These are phyloP conservation scores for Lepidium africanum DNA, from an alignment of 345 rosid genomes.

Conservation along the genomic window DNA sequence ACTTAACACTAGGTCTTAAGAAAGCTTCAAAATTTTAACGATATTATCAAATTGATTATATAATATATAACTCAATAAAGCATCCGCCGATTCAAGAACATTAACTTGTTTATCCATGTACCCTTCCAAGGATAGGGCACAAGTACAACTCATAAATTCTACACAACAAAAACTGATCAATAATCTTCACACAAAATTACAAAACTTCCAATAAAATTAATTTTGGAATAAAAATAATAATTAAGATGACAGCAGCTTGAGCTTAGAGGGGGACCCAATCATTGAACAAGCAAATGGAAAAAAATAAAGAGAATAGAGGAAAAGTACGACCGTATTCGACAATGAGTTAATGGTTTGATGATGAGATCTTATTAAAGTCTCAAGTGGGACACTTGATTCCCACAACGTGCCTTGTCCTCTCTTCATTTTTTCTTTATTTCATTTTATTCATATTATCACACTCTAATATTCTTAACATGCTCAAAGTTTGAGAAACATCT, in stretches of 20 bases:
- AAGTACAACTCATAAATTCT: conserved; percentile 26
- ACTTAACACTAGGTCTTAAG: not conserved
- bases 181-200: conserved; percentile 25
- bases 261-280: conserved; percentile 29
- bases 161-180: conserved; percentile 16
- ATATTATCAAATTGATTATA: not conserved
- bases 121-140: conserved; percentile 21
- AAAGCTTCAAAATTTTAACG: not conserved
- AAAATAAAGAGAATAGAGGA: conserved; percentile 8
- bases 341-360: conserved; percentile 22
- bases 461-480: conserved; percentile 7
- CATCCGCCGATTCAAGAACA: conserved; percentile 9
- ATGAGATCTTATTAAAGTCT: conserved; percentile 25
- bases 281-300: conserved; percentile 15
- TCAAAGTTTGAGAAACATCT: conserved; percentile 23
- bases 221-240: conserved; percentile 10
- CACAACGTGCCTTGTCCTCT: conserved; percentile 34
- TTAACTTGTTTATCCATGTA: not conserved
- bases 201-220: conserved; percentile 15
- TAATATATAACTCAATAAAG: not conserved
- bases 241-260: conserved; percentile 27
- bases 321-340: conserved; percentile 36
- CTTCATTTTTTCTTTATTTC: not conserved
- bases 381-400: conserved; percentile 25
- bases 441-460: not conserved